These are phyloP conservation scores for Penstemon davidsonii DNA, from an alignment of 257 asterid species.

Conservation along the genomic window DNA sequence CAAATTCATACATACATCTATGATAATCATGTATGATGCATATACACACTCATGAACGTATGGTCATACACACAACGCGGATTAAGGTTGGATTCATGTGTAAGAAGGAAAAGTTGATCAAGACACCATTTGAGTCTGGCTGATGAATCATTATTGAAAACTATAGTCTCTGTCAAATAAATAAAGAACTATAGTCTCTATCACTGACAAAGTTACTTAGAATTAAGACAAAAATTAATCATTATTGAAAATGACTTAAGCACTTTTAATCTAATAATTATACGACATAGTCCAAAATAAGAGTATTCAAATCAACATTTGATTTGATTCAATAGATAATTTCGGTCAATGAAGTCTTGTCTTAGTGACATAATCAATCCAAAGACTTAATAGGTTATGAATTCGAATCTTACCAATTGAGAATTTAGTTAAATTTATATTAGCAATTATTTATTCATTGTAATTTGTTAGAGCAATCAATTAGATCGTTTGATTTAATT, in stretches of 20 bases:
- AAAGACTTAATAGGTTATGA: too few species aligned
- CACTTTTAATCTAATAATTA: not conserved
- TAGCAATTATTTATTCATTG: too few species aligned
- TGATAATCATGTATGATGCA: not conserved
- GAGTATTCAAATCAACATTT: not conserved
- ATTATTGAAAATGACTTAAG: not conserved
- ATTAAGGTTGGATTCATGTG: too few species aligned
- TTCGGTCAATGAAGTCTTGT: too few species aligned
- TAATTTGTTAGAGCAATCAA: not conserved
- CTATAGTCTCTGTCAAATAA: not conserved
- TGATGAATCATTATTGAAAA: not conserved
- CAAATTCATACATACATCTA: not conserved
- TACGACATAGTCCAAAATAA: not conserved
- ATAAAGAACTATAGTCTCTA: slow-evolving; percentile 21
- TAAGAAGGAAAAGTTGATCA: slow-evolving; percentile 27
- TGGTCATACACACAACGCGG: too few species aligned
- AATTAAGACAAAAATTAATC: slow-evolving; percentile 9
- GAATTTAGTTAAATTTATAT: too few species aligned
- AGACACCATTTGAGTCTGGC: slow-evolving; percentile 32
- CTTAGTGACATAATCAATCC: too few species aligned
- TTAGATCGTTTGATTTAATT: slow-evolving; percentile 3
- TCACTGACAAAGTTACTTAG: slow-evolving; percentile 19
- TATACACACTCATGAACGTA: not conserved
- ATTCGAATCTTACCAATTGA: too few species aligned
- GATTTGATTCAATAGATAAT: not conserved